These are phyloP conservation scores for Cardamine resedifolia DNA, from an alignment of 345 rosid genomes.

Conservation along the genomic window DNA sequence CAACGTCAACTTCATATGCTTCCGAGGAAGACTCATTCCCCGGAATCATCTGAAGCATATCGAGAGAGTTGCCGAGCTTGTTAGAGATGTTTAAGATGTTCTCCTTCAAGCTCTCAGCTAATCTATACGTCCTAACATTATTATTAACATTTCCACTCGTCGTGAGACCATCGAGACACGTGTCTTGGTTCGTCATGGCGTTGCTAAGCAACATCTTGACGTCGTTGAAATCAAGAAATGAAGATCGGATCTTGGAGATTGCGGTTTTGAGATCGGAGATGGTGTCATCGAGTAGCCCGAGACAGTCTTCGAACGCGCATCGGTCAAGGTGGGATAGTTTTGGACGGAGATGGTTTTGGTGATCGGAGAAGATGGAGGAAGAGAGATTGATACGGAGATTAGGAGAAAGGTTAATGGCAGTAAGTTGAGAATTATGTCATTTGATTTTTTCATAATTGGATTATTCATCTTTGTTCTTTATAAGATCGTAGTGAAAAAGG, in stretches of 20 bases:
- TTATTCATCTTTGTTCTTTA: conserved; percentile 7
- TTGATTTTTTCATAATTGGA: neutral
- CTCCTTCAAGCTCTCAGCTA: conserved; percentile 47
- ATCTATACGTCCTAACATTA: neutral
- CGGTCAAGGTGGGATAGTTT: conserved; percentile 38
- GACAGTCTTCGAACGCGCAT: conserved; percentile 64
- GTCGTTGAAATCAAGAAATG: neutral
- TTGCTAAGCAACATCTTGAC: conserved; percentile 64
- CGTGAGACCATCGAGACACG: conserved; percentile 81
- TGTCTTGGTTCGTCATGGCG: conserved; percentile 86
- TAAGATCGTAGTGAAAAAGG: neutral
- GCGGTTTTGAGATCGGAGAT: conserved; percentile 46
- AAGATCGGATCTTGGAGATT: conserved; percentile 43
- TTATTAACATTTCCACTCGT: conserved; percentile 27
- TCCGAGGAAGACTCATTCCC: conserved; percentile 34
- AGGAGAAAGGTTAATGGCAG: neutral
- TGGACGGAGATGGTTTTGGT: conserved; percentile 22
- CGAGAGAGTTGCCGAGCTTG: conserved; percentile 66
- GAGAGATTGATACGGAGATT: conserved; percentile 33
- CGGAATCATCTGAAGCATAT: conserved; percentile 60
- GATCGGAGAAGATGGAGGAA: conserved; percentile 46
- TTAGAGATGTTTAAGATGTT: conserved; percentile 53
- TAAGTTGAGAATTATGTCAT: neutral
- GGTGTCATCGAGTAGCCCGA: conserved; percentile 57
- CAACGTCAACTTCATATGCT: conserved; percentile 46